Base-by-base conservation (phyloP, 2,329 filamentous ascomycete genomes). In the Zasmidium cellare region DNA sequence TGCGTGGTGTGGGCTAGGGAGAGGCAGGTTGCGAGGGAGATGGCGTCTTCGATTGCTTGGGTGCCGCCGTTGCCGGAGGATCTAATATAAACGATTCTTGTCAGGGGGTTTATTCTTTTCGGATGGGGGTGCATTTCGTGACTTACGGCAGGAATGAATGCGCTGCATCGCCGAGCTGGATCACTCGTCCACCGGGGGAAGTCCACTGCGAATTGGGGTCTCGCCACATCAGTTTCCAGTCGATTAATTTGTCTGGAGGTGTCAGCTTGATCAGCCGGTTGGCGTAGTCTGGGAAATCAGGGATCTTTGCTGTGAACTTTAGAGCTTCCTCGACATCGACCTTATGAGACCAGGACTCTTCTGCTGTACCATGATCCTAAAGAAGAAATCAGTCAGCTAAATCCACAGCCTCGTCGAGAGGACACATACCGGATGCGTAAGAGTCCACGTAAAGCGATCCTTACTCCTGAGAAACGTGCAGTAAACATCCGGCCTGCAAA, bases 191-290 rank as follows among this genome's bases (percentile, higher is more conserved):
- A 2, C 61, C 71, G 1, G 75, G 75, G 1, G 76, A 79, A 11
- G 71, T 72, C 76, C 76, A 80, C 46, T 65, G 75, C 1, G 75
- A 75, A 55, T 79, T 74, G 9, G 77, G 77, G 62, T 80, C 76
- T 57, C 67, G 53, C 78, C 76, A 80, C 22, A 79, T 71, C 1
- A 81, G 73, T 59, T 77, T 74, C 57, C 77, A 81, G 71, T 80
- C 77, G 59, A 82, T 75, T 48, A 80, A 77, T 19, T 75, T 78
- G 53, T 79, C 74, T 9, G 69, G 66, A 11, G 78, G 77, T 12
- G 77, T 79, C 53, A 67, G 67, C 22, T 74, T 71, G 38, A 80
- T 76, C 14, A 79, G 41, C 14, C 51, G 44, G 16, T 54, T 46
- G 22, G 56, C 56, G 16, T 50, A 45, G 25, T 53, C 56, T n/a